phyloP scores from a whole-genome alignment of 108 stramenopile species.

The Epipyxis sp. region DNA sequence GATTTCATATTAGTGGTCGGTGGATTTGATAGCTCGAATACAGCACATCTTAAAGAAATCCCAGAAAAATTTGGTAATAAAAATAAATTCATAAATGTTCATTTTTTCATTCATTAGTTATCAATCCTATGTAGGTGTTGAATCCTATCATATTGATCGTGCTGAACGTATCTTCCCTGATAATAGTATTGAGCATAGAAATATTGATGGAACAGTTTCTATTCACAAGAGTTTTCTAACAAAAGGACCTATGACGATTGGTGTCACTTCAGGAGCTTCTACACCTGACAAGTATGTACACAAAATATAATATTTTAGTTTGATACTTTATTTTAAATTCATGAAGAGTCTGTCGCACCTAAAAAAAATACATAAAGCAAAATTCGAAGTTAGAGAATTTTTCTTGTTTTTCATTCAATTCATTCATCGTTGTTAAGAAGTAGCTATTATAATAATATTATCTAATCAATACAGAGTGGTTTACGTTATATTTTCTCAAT shows the following conservation, averaged over 20 bases:
- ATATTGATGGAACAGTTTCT: conserved; percentile 44
- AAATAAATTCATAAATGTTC: background rate
- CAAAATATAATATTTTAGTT: conserved; percentile 48
- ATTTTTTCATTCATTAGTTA: background rate
- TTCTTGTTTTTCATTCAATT: background rate
- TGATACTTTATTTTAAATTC: too few relatives aligned
- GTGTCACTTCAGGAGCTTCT: conserved; percentile 92
- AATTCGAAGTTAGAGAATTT: too few relatives aligned
- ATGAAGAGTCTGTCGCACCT: too few relatives aligned
- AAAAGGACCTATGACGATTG: conserved; percentile 67
- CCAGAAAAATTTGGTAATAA: conserved; percentile 67
- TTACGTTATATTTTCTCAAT: too few relatives aligned
- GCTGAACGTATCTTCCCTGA: conserved; percentile 78
- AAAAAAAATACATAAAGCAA: too few relatives aligned
- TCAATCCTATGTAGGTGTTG: background rate
- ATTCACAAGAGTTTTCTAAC: conserved; percentile 73
- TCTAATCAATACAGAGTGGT: too few relatives aligned
- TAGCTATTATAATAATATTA: too few relatives aligned
- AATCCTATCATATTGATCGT: conserved; percentile 78
- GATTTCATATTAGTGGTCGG: conserved; percentile 94
- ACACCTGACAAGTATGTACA: conserved; percentile 83
- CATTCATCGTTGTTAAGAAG: background rate
- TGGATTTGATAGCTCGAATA: conserved; percentile 95
- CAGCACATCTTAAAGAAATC: conserved; percentile 88
- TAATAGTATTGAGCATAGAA: conserved; percentile 79